A percentile compares a stretch with the other conserved stretches of the same genome.
These are phyloP conservation scores for Talaromyces thailandensis DNA, from an alignment of 495 filamentous ascomycete genomes.

Conservation along the genomic window DNA sequence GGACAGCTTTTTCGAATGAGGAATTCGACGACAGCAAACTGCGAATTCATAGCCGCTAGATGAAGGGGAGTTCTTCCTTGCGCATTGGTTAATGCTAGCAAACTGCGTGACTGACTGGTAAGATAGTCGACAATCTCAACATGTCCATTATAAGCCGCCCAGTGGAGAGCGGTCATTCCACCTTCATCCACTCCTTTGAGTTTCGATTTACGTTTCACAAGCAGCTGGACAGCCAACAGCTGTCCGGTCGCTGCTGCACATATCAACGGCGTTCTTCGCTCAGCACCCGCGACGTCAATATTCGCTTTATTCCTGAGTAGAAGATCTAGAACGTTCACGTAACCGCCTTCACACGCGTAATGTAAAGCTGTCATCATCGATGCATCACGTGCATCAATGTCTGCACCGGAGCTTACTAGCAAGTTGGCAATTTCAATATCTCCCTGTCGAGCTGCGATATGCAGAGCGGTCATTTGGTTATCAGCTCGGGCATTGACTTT, in stretches of 20 bases:
- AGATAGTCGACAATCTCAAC: constrained; percentile 25
- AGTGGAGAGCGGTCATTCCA: constrained; percentile 37
- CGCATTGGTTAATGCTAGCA: constrained; percentile 18
- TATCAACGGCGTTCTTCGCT: constrained; percentile 31
- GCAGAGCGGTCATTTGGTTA: constrained; percentile 29
- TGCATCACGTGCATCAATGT: constrained; percentile 32
- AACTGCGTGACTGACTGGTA: constrained; percentile 21
- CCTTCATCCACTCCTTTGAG: constrained; percentile 21
- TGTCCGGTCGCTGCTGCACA: constrained; percentile 31
- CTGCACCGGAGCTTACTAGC: constrained; percentile 24
- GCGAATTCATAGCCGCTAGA: constrained; percentile 28
- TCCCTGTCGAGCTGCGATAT: constrained; percentile 28
- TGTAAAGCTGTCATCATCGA: constrained; percentile 34
- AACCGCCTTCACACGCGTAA: constrained; percentile 29
- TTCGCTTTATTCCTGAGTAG: constrained; percentile 28
- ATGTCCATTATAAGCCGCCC: constrained; percentile 36
- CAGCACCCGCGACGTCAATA: constrained; percentile 23
- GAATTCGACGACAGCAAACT: constrained; percentile 31
- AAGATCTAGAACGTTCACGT: constrained; percentile 19
- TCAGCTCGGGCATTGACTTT: constrained; percentile 19
- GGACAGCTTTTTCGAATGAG: constrained; percentile 21
- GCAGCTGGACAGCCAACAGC: constrained; percentile 18
- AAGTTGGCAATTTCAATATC: constrained; percentile 24
- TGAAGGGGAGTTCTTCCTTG: constrained; percentile 32
- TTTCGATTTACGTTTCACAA: constrained; percentile 29